A percentile compares a stretch with the other conserved stretches of the same genome.
phyloP scores from a whole-genome alignment of 2,329 filamentous ascomycete species.

The Fusarium virguliforme region DNA sequence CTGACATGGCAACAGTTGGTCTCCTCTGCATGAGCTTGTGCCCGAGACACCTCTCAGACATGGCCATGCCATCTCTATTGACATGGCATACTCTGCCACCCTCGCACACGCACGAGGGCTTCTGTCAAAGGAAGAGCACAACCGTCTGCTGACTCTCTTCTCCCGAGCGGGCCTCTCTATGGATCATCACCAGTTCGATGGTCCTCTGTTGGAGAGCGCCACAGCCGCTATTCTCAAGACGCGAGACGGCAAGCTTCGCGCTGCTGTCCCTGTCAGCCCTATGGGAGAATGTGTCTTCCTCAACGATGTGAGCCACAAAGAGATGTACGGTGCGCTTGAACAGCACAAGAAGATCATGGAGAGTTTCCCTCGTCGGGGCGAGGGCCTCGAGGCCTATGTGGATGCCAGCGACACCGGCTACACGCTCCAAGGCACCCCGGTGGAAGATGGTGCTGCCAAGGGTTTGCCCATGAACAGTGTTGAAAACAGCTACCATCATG shows the following conservation, averaged over 20 bases:
- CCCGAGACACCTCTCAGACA: conserved; percentile 79
- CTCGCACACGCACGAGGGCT: conserved; percentile 76
- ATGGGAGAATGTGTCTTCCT: conserved; percentile 78
- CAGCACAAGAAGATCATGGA: conserved; percentile 77
- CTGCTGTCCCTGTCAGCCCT: conserved; percentile 76
- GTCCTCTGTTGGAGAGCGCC: conserved; percentile 75
- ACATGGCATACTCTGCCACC: conserved; percentile 83
- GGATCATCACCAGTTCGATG: conserved; percentile 79
- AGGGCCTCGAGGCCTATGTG: conserved; percentile 78
- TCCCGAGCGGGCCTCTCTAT: conserved; percentile 80
- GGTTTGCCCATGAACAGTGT: conserved; percentile 24
- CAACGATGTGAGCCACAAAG: conserved; percentile 75
- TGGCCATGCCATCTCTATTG: conserved; percentile 81
- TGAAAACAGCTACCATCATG: conserved; percentile 37
- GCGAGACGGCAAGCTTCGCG: conserved; percentile 77
- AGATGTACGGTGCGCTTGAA: conserved; percentile 73
- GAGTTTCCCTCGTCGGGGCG: conserved; percentile 74
- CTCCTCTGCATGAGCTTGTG: conserved; percentile 79
- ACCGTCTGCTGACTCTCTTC: conserved; percentile 76
- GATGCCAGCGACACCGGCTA: conserved; percentile 79
- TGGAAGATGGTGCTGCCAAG: conserved; percentile 37
- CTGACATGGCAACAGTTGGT: conserved; percentile 68
- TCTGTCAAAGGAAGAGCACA: conserved; percentile 73
- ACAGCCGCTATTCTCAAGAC: conserved; percentile 81
- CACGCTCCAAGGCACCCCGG: conserved; percentile 54